These are phyloP conservation scores for Litchi chinensis DNA, from an alignment of 345 rosid genomes.

Conservation along the genomic window DNA sequence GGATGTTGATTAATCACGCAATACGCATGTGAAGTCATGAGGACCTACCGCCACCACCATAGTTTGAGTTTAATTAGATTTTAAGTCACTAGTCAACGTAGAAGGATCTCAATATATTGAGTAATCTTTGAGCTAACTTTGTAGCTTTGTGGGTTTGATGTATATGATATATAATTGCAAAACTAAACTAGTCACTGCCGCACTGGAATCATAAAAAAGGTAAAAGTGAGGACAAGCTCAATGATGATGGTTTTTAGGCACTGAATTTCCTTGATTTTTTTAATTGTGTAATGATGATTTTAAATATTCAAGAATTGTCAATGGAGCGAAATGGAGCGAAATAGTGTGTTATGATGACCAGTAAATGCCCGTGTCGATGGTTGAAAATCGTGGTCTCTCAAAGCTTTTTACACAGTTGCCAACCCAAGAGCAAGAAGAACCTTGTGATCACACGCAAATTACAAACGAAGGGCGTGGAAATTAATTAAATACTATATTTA, in stretches of 20 bases:
- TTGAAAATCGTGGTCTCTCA: neutral
- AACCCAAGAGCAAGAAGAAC: neutral
- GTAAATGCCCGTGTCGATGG: neutral
- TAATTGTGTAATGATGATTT: neutral
- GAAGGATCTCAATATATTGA: slow-evolving; percentile 6
- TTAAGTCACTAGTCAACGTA: neutral
- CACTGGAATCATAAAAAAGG: neutral
- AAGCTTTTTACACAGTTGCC: neutral
- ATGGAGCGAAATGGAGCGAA: neutral
- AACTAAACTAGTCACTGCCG: neutral
- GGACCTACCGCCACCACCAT: neutral
- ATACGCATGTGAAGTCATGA: neutral
- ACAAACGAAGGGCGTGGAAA: too few relatives aligned
- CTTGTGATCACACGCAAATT: neutral
- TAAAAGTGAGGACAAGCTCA: neutral
- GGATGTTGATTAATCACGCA: slow-evolving; percentile 2
- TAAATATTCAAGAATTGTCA: neutral
- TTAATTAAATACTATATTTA: too few relatives aligned
- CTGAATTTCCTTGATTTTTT: neutral
- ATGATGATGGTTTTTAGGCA: neutral
- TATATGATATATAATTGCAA: neutral
- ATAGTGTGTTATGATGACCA: neutral
- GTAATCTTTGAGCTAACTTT: slow-evolving; percentile 1
- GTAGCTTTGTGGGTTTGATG: neutral
- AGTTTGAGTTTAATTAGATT: neutral